Percentiles rank a stretch among this genome's conserved stretches.
Evolutionary conservation across 192 early-diverging fungal species (phyloP).

Genomic region (Lunasporangiospora selenospora): DNA sequence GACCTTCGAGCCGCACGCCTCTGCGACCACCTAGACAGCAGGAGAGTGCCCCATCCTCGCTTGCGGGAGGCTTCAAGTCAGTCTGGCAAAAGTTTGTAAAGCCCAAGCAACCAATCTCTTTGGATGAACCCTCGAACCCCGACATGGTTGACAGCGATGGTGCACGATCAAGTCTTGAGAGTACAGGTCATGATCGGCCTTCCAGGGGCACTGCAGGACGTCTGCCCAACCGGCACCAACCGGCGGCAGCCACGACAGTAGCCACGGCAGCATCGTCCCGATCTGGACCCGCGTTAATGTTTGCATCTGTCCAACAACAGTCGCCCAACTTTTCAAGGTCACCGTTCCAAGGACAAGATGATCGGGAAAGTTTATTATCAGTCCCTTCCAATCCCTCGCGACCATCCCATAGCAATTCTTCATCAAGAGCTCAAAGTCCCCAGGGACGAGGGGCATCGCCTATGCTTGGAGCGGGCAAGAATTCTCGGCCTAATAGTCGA

Average conservation of each 20-base stretch:
- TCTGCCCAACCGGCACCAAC: background rate
- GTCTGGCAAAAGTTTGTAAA: constrained; percentile 35
- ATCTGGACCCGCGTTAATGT: constrained; percentile 44
- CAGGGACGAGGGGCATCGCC: constrained; percentile 4
- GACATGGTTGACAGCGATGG: constrained; percentile 21
- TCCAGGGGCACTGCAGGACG: too few relatives aligned
- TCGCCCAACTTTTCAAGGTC: constrained; percentile 9
- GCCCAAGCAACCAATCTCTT: constrained; percentile 31
- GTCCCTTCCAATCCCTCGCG: background rate
- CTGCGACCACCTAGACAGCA: too few relatives aligned
- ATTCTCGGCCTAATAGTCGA: constrained; percentile 28
- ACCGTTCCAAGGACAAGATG: background rate
- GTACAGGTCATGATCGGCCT: constrained; percentile 13
- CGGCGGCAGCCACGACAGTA: constrained; percentile 9
- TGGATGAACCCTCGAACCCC: background rate
- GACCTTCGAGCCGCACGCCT: background rate
- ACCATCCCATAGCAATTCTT: constrained; percentile 5
- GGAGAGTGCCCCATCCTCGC: background rate
- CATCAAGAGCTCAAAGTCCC: constrained; percentile 24
- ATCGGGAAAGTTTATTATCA: constrained; percentile 21
- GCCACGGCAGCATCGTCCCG: constrained; percentile 1
- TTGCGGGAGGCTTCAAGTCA: constrained; percentile 24
- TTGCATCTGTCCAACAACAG: constrained; percentile 40
- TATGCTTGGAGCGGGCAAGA: constrained; percentile 2
- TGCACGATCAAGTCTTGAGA: constrained; percentile 40